A percentile compares a stretch with the other conserved stretches of the same genome.
Conservation (phyloP, 2,329 filamentous ascomycete genomes). For the Dothistroma pini region DNA sequence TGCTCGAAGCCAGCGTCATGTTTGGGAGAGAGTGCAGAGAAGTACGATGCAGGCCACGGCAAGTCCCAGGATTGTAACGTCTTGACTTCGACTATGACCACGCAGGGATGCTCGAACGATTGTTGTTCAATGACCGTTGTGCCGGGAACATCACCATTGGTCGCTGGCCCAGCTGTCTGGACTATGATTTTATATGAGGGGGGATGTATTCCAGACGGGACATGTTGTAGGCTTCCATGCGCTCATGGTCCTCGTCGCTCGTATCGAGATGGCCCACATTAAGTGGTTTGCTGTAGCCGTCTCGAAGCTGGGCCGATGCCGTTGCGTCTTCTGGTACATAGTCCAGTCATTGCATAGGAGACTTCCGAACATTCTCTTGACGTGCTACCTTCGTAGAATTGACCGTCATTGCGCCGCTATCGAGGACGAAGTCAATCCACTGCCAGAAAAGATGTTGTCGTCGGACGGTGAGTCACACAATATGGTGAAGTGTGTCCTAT, state of each 20-base stretch:
- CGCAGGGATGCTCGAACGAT: conserved; percentile 5
- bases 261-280: conserved; percentile 4
- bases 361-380: conserved; percentile 3
- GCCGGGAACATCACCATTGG: conserved; percentile 5
- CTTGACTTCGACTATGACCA: conserved; percentile 5
- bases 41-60: conserved; percentile 4
- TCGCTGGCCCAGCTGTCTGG: conserved; percentile 6
- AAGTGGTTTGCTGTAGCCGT: conserved; percentile 11
- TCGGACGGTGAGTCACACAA: conserved; percentile 3
- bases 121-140: background rate
- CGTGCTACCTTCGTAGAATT: conserved; percentile 5
- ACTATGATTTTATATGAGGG: conserved; percentile 8
- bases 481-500: conserved; percentile 7
- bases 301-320: conserved; percentile 1
- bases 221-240: conserved; percentile 4
- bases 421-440: conserved; percentile 7
- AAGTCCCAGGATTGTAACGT: conserved; percentile 1
- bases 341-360: conserved; percentile 8
- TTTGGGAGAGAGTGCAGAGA: conserved; percentile 1
- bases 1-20: conserved; percentile 4
- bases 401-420: conserved; percentile 7
- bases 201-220: conserved; percentile 7
- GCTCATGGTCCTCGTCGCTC: conserved; percentile 3
- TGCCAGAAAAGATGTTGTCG: conserved; percentile 9
- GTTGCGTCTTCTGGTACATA: conserved; percentile 9